Conservation (phyloP, 2,329 filamentous ascomycete species). For the Fusarium newnesense region DNA sequence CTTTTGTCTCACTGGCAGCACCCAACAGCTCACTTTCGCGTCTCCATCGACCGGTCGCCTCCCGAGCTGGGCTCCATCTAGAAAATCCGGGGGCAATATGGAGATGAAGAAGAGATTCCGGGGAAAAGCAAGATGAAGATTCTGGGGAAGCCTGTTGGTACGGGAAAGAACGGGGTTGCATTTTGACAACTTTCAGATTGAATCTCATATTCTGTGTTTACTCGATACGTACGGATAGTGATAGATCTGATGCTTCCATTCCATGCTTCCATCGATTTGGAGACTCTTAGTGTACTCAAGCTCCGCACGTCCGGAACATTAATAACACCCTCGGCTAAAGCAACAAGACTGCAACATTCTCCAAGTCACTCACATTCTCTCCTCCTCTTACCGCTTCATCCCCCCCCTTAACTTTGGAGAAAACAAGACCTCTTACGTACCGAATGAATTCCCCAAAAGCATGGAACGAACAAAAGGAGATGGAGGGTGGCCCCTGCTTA, state of each 20-base stretch:
- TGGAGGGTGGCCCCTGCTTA: slow-evolving; percentile 21
- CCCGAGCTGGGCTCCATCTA: slow-evolving; percentile 20
- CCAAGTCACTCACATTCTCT: slow-evolving; percentile 18
- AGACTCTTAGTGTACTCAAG: background rate
- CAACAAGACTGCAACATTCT: slow-evolving; percentile 18
- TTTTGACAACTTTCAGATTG: background rate
- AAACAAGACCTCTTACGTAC: slow-evolving; percentile 15
- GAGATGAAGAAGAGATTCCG: slow-evolving; percentile 28
- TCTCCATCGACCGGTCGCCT: slow-evolving; percentile 25
- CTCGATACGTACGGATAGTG: background rate
- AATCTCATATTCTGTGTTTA: background rate
- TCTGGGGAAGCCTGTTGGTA: slow-evolving; percentile 33
- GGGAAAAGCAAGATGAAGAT: slow-evolving; percentile 28
- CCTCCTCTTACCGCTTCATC: slow-evolving; percentile 10
- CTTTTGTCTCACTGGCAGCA: background rate
- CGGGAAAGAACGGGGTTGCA: slow-evolving; percentile 14
- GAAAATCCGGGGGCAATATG: background rate
- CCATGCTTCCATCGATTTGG: slow-evolving; percentile 11
- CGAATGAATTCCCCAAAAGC: slow-evolving; percentile 10
- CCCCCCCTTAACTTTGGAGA: slow-evolving; percentile 23
- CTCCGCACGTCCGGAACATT: slow-evolving; percentile 31
- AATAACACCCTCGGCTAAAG: slow-evolving; percentile 31
- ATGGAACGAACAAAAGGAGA: background rate
- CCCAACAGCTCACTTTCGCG: slow-evolving; percentile 26
- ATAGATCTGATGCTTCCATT: background rate